Percentiles rank a stretch among this genome's conserved stretches.
Evolutionary conservation across 192 early-diverging fungal genomes (phyloP).

Genomic region (Phlyctochytrium bullatum): DNA sequence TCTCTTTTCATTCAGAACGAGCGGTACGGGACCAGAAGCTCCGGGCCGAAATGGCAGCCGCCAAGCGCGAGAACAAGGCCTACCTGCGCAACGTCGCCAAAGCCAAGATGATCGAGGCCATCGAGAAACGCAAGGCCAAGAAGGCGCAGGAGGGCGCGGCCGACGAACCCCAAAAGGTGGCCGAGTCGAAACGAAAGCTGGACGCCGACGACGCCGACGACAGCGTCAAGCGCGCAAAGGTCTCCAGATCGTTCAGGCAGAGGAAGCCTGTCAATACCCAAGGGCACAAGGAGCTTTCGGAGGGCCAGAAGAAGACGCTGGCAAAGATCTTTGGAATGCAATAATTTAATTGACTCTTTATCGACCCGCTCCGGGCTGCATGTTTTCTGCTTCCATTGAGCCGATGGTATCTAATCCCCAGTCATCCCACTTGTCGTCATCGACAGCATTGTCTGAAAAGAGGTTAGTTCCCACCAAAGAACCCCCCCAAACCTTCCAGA

Average conservation of each 20-base stretch:
- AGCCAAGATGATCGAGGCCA: constrained; percentile 81
- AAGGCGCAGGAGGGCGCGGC: constrained; percentile 29
- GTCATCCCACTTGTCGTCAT: no score
- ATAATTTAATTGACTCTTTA: no score
- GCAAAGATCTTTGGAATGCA: neutral
- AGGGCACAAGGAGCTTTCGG: neutral
- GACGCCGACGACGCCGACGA: neutral
- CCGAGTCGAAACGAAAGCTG: neutral
- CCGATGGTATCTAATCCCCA: no score
- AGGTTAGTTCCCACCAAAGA: no score
- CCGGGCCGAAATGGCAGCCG: constrained; percentile 78
- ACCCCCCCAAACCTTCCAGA: no score
- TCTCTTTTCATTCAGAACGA: constrained; percentile 19
- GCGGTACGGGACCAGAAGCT: constrained; percentile 74
- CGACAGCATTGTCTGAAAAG: no score
- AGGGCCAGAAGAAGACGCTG: neutral
- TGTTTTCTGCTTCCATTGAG: no score
- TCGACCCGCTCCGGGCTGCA: no score
- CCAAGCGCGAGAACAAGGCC: constrained; percentile 80
- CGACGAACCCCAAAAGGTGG: neutral
- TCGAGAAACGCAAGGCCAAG: constrained; percentile 65
- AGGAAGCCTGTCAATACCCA: neutral
- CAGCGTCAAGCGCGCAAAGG: neutral
- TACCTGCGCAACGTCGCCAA: constrained; percentile 86
- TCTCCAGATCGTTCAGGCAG: neutral